Conservation (phyloP, 257 asterid genomes). For the Fraxinus quadrangulata region DNA sequence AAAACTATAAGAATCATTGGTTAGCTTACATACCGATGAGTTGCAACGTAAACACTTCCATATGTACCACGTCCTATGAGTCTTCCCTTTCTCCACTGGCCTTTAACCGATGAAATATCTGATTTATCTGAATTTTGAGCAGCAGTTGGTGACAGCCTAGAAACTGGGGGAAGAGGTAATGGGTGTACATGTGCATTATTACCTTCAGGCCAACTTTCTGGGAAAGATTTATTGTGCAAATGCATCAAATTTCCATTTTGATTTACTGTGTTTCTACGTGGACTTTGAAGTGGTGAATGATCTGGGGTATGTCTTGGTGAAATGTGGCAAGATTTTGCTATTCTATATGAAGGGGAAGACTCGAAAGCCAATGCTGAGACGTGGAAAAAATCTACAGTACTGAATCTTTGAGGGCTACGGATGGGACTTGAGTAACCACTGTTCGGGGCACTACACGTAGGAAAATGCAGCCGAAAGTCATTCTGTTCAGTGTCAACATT, state of each 20-base stretch:
- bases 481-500: constrained; percentile 40
- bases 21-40: constrained; percentile 54
- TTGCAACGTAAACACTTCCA: constrained; percentile 85
- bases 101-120: constrained; percentile 44
- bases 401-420: constrained; percentile 63
- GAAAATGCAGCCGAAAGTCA: constrained; percentile 40
- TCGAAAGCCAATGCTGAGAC: constrained; percentile 37
- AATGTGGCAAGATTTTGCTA: constrained; percentile 31
- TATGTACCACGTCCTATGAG: constrained; percentile 82
- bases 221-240: constrained; percentile 45
- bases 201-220: constrained; percentile 49
- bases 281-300: constrained; percentile 52
- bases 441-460: constrained; percentile 74
- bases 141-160: constrained; percentile 45
- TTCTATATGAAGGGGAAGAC: constrained; percentile 36
- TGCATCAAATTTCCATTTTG: constrained; percentile 15
- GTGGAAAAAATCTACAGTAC: constrained; percentile 48
- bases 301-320: constrained; percentile 43
- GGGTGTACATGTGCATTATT: constrained; percentile 55
- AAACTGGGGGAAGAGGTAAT: constrained; percentile 75
- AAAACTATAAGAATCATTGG: constrained; percentile 11
- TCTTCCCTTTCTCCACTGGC: constrained; percentile 79
- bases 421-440: constrained; percentile 72
- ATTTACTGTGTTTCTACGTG: constrained; percentile 30
- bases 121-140: constrained; percentile 45